Evolutionary conservation across 1,139 yeast genomes (phyloP).

Genomic region (Diutina rugosa): DNA sequence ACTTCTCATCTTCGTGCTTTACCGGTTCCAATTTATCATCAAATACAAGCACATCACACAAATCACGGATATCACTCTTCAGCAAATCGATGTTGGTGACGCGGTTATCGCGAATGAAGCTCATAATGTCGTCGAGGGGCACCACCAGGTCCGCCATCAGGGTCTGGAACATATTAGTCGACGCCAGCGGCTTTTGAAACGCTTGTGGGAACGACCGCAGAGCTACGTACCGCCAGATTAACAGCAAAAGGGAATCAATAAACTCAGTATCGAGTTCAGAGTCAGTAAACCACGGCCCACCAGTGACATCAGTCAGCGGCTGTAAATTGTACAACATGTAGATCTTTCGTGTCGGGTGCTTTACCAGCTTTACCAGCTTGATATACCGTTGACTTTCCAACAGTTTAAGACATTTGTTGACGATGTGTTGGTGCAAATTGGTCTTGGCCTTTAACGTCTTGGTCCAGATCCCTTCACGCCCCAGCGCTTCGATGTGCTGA

Average conservation of each 20-base stretch:
- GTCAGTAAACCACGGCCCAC: constrained; percentile 99
- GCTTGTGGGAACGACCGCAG: constrained; percentile 66
- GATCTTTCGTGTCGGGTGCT: constrained; percentile 91
- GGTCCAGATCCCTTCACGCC: constrained; percentile 95
- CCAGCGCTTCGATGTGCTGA: constrained; percentile 82
- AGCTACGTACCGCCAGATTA: constrained; percentile 80
- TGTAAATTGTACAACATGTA: constrained; percentile 89
- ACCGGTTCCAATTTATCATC: constrained; percentile 76
- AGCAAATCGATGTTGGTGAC: constrained; percentile 76
- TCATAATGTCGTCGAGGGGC: constrained; percentile 56
- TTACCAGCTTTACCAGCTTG: constrained; percentile 84
- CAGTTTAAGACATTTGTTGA: constrained; percentile 69
- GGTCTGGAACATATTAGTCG: constrained; percentile 34
- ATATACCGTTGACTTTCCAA: constrained; percentile 77
- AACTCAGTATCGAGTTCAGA: constrained; percentile 90
- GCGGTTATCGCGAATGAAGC: constrained; percentile 61
- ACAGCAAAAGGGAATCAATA: constrained; percentile 69
- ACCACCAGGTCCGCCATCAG: constrained; percentile 35
- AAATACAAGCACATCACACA: constrained; percentile 78
- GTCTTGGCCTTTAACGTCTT: constrained; percentile 86
- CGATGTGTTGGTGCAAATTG: constrained; percentile 87
- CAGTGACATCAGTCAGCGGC: constrained; percentile 92
- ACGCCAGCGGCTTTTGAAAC: constrained; percentile 26
- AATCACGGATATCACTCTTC: constrained; percentile 58
- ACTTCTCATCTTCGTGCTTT: constrained; percentile 32